A percentile compares a stretch with the other conserved stretches of the same genome.
Conservation (phyloP, 176 grass and related monocot species). For the Calamus simplicifolius region DNA sequence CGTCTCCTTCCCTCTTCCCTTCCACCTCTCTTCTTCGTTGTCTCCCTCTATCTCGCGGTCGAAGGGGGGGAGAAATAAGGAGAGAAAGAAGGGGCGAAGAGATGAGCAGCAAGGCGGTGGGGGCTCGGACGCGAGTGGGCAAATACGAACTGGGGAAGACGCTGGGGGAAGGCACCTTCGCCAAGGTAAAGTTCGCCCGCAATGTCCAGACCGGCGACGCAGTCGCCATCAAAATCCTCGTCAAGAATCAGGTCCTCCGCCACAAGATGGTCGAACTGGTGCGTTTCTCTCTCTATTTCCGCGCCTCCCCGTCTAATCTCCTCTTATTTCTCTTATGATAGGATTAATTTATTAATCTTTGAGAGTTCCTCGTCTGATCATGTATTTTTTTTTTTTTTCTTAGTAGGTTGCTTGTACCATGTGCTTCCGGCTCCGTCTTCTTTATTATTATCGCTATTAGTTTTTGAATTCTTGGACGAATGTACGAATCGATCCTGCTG, state of each 20-base stretch:
- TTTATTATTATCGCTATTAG: too few species aligned
- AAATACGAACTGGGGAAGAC: conserved; percentile 82
- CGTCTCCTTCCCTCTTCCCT: background rate
- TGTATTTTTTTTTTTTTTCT: too few species aligned
- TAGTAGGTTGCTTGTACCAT: too few species aligned
- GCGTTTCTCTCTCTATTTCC: too few species aligned
- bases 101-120: conserved; percentile 5
- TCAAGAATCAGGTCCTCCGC: conserved; percentile 69
- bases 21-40: background rate
- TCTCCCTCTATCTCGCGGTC: too few species aligned
- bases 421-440: too few species aligned
- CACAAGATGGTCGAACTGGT: conserved; percentile 99
- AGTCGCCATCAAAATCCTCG: conserved; percentile 84
- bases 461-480: too few species aligned
- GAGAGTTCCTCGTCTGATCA: too few species aligned
- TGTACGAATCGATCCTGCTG: too few species aligned
- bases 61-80: background rate
- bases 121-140: conserved; percentile 57
- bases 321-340: background rate
- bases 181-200: conserved; percentile 85
- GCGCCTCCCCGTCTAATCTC: too few species aligned
- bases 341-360: too few species aligned
- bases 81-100: background rate
- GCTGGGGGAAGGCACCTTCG: conserved; percentile 88
- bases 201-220: conserved; percentile 41